Conservation (phyloP, 768 basidiomycete genomes). For the Calocybe indica region DNA sequence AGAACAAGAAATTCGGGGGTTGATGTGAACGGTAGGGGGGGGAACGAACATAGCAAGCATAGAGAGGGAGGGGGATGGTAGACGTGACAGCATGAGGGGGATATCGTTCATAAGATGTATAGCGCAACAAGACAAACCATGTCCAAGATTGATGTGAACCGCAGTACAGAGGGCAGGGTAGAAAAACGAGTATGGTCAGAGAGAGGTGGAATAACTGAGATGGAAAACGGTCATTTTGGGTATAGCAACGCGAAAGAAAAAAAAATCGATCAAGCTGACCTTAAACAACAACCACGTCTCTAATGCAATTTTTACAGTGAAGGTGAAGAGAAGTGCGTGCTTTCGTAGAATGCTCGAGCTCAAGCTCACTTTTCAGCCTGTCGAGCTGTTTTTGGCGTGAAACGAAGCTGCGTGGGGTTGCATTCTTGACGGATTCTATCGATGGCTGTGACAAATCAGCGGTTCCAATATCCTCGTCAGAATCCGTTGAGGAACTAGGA, state of each 20-base stretch:
- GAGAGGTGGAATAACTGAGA: not conserved
- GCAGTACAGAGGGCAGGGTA: too few relatives aligned
- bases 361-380: constrained; percentile 52
- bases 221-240: not conserved
- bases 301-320: constrained; percentile 33
- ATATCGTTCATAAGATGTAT: constrained; percentile 4
- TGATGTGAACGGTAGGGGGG: constrained; percentile 1
- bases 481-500: too few relatives aligned
- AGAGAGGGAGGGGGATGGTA: constrained; percentile 1
- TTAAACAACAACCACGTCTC: constrained; percentile 35
- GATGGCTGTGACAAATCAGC: too few relatives aligned
- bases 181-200: too few relatives aligned
- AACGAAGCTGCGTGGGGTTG: constrained; percentile 32
- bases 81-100: constrained; percentile 13
- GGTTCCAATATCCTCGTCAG: too few relatives aligned
- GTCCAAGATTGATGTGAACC: constrained; percentile 8
- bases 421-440: too few relatives aligned
- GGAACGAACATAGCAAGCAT: constrained; percentile 17
- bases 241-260: too few relatives aligned
- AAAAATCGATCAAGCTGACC: constrained; percentile 16
- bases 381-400: constrained; percentile 63
- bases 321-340: constrained; percentile 21
- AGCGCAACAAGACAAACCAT: constrained; percentile 12
- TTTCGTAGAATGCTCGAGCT: constrained; percentile 26
- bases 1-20: constrained; percentile 7